Percentiles rank a stretch among this genome's conserved stretches.
Conservation (phyloP, 768 basidiomycete genomes). For the Termitomyces titanicus region DNA sequence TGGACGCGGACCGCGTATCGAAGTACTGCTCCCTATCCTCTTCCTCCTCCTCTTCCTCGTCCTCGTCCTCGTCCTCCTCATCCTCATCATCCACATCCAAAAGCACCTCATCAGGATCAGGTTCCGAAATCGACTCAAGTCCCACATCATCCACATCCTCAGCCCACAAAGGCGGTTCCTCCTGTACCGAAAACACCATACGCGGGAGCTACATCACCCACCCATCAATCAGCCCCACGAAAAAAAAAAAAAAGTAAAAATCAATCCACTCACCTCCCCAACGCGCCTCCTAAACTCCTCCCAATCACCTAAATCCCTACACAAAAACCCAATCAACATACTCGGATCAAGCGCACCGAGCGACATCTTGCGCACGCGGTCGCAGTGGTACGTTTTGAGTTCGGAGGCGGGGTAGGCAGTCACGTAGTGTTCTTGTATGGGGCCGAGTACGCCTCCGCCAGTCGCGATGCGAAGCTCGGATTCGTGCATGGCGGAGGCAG, state of each 20-base stretch:
- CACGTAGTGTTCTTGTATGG: conserved; percentile 59
- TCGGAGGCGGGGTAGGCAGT: conserved; percentile 71
- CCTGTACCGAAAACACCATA: conserved; percentile 81
- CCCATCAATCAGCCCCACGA: conserved; percentile 2
- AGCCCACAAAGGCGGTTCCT: conserved; percentile 85
- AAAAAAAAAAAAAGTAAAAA: conserved; percentile 3
- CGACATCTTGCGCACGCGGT: conserved; percentile 95
- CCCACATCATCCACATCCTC: conserved; percentile 76
- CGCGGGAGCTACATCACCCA: conserved; percentile 43
- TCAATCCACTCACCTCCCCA: conserved; percentile 51
- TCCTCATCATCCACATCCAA: conserved; percentile 25
- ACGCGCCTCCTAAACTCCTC: conserved; percentile 71
- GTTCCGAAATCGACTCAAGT: conserved; percentile 80
- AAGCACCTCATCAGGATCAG: conserved; percentile 54
- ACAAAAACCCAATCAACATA: conserved; percentile 93
- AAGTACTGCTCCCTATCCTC: conserved; percentile 48
- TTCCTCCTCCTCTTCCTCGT: conserved; percentile 22
- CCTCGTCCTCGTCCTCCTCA: conserved; percentile 23
- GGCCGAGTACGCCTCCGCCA: conserved; percentile 28
- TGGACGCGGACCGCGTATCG: conserved; percentile 47
- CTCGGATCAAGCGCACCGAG: conserved; percentile 89
- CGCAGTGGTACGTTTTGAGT: conserved; percentile 91
- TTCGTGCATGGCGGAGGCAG: conserved; percentile 21
- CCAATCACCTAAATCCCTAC: conserved; percentile 83
- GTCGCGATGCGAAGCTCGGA: conserved; percentile 3